phyloP scores from a whole-genome alignment of 768 basidiomycete genomes.

The Fomitopsis serialis region DNA sequence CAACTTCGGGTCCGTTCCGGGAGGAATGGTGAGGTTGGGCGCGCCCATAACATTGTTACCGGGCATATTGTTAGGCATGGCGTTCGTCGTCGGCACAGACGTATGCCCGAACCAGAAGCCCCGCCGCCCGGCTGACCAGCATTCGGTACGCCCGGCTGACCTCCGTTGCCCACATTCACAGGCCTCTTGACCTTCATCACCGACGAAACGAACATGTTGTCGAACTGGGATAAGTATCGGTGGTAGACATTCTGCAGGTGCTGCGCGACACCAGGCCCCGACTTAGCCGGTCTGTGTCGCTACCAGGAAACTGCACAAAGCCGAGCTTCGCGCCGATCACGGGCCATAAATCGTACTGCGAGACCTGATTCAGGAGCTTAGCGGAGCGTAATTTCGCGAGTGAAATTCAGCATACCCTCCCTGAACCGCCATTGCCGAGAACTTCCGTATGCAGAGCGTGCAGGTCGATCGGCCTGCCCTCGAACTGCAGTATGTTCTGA shows the following conservation, averaged over 20 bases:
- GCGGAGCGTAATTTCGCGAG: not conserved
- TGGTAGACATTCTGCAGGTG: constrained; percentile 58
- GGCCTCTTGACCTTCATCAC: not conserved
- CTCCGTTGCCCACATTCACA: not conserved
- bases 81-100: no score
- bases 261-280: constrained; percentile 56
- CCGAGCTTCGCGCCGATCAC: constrained; percentile 65
- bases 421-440: constrained; percentile 49
- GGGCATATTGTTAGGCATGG: no score
- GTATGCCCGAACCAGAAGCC: no score
- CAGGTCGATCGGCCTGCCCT: constrained; percentile 54
- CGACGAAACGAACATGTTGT: constrained; percentile 27
- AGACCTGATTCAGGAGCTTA: not conserved
- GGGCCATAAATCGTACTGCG: constrained; percentile 48
- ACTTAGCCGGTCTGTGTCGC: constrained; percentile 55
- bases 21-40: not conserved
- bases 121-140: not conserved
- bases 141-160: not conserved
- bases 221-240: constrained; percentile 51
- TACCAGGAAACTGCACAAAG: constrained; percentile 59
- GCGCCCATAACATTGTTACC: constrained; percentile 1
- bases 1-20: constrained; percentile 26
- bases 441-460: constrained; percentile 54
- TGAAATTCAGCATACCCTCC: constrained; percentile 29
- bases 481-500: constrained; percentile 38